Evolutionary conservation across 1,284 basidiomycete species (phyloP).

Genomic region (Xanthoconium separans): DNA sequence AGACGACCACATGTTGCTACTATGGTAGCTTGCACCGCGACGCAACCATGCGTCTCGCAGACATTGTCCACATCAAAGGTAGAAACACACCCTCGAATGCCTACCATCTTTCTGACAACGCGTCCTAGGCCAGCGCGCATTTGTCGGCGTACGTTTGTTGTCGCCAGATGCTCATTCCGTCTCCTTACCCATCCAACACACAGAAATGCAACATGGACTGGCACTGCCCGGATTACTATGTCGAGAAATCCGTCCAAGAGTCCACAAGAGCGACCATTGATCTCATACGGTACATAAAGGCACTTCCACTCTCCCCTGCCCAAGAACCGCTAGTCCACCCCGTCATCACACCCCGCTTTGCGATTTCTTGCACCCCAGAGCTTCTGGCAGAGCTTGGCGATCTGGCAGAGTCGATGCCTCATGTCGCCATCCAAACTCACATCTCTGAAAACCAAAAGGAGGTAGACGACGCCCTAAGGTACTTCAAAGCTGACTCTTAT

Average conservation of each 20-base stretch:
- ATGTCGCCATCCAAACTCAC: conserved; percentile 88
- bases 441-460: conserved; percentile 86
- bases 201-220: conserved; percentile 95
- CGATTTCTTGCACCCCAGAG: conserved; percentile 84
- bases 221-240: conserved; percentile 69
- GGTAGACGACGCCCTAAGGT: conserved; percentile 60
- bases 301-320: conserved; percentile 40
- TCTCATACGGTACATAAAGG: conserved; percentile 71
- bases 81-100: conserved; percentile 15
- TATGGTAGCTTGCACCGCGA: conserved; percentile 85
- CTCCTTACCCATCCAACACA: conserved; percentile 12
- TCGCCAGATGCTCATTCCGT: neutral
- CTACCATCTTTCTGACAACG: neutral
- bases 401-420: conserved; percentile 47
- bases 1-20: conserved; percentile 95
- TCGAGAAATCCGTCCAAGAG: conserved; percentile 59
- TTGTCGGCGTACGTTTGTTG: conserved; percentile 66
- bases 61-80: conserved; percentile 70
- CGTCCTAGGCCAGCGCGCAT: conserved; percentile 76
- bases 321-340: conserved; percentile 71
- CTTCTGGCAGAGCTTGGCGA: conserved; percentile 67
- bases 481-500: conserved; percentile 72
- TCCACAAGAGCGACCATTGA: conserved; percentile 62
- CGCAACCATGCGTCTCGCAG: conserved; percentile 79
- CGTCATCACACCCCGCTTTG: conserved; percentile 92